A percentile compares a stretch with the other conserved stretches of the same genome.
Conservation (phyloP, 345 rosid genomes). For the Eucalyptus fibrosa region DNA sequence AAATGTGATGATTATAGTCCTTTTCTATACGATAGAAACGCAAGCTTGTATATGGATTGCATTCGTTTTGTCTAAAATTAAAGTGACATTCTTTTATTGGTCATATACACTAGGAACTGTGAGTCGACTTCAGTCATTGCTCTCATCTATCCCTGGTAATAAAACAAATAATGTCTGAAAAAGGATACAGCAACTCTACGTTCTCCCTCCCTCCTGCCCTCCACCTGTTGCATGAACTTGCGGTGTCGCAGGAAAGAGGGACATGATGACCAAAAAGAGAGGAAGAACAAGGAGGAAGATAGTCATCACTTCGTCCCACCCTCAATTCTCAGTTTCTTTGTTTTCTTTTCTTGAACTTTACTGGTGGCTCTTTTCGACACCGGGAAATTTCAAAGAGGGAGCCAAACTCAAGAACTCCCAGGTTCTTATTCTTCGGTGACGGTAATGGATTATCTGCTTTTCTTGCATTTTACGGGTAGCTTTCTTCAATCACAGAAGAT, state of each 20-base stretch:
- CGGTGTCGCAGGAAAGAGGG: background rate
- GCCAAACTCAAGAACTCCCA: background rate
- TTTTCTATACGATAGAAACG: background rate
- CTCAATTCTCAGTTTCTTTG: background rate
- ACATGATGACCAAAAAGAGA: background rate
- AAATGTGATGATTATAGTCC: background rate
- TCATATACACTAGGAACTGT: too few relatives aligned
- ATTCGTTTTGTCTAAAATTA: background rate
- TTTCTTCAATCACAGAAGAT: background rate
- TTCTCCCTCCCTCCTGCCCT: background rate
- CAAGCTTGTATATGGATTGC: background rate
- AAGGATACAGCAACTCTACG: too few relatives aligned
- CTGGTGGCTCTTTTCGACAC: too few relatives aligned
- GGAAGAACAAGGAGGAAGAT: background rate
- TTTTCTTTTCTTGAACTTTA: too few relatives aligned
- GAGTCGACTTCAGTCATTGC: background rate
- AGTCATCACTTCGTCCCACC: background rate
- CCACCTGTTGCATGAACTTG: background rate
- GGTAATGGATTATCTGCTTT: fast-evolving
- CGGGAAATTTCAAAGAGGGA: too few relatives aligned
- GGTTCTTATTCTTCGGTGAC: background rate
- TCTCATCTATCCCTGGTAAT: background rate
- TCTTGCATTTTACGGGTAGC: background rate
- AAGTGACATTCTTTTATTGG: background rate
- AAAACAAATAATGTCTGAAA: too few relatives aligned